Evolutionary conservation across 1,139 yeast species (phyloP), one percentile per base, ranked within the genome.

Genomic region (Pichiaceae sp.): DNA sequence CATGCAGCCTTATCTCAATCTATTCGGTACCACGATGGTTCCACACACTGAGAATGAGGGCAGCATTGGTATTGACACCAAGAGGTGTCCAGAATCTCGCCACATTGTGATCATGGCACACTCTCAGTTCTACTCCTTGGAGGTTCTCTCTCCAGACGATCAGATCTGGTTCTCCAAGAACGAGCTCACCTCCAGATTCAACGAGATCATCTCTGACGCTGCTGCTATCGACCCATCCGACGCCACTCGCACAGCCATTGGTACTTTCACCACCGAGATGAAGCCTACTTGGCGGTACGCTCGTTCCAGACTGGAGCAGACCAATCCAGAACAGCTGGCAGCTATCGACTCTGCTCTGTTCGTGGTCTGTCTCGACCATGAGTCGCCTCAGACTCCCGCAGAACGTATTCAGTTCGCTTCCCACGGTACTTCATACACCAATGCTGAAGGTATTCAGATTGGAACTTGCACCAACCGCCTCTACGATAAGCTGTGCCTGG

Each of bases 381-480:
- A 69, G 42, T 42, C 74, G 20, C 83, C 85, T 0, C 51, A 50
- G 2, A 63, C 71, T 1, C 78, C 74, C 38, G 70, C 67, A 32
- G 73, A 69, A 23, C 69, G 69, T 44, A 70, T 69, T 6, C 63
- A 65, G 46, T 55, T 62, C 29, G 71, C 81, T 14, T 71, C 80
- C 24, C 82, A 79, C 52, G 93, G 93, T 19, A 70, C 82, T 3
- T 69, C 82, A 1, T 59, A 60, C 27, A 68, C 80, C 39, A 68
- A 74, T 33, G 59, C 63, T 2, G 62, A 69, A 23, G 83, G 81
- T 44, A 64, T 75, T 36, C 91, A 82, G 57, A 62, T 69, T 12
- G 93, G 93, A 16, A 74, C 86, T 2, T 82, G 91, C 61, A 75
- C 80, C 16, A 78, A 83, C 11, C 65, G 93, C 49, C 81, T 89